Conservation (phyloP, 768 basidiomycete species). For the Trichaptum fuscoviolaceum region DNA sequence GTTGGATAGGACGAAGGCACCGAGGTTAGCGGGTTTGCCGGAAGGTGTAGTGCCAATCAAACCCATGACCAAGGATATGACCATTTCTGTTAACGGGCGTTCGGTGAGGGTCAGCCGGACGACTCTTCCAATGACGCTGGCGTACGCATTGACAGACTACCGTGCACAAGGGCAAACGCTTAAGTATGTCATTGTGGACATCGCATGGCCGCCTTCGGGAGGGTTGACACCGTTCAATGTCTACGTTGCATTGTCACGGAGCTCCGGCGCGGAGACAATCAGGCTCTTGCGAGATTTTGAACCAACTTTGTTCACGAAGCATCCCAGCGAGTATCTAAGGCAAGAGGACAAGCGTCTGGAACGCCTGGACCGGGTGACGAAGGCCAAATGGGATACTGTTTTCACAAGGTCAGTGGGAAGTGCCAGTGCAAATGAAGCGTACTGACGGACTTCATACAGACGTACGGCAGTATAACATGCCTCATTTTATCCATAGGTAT, state of each 20-base stretch:
- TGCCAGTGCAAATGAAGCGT: not conserved
- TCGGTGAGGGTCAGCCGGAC: constrained; percentile 13
- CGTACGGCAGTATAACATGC: too few relatives aligned
- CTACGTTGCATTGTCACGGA: constrained; percentile 32
- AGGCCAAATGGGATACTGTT: not conserved
- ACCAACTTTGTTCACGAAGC: constrained; percentile 18
- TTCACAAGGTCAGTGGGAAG: not conserved
- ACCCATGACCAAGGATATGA: constrained; percentile 11
- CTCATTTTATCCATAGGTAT: too few relatives aligned
- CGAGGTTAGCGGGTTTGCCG: constrained; percentile 22
- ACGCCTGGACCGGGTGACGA: constrained; percentile 5
- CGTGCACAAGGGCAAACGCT: constrained; percentile 36
- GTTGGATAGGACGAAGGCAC: constrained; percentile 16
- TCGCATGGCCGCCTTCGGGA: constrained; percentile 24
- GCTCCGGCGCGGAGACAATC: constrained; percentile 23
- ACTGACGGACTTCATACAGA: not conserved
- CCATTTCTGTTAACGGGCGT: constrained; percentile 7
- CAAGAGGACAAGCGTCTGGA: constrained; percentile 19
- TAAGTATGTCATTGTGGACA: constrained; percentile 29
- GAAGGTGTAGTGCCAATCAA: constrained; percentile 20
- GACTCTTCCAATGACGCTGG: constrained; percentile 28
- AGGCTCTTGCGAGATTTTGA: constrained; percentile 29
- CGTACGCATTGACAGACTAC: constrained; percentile 38
- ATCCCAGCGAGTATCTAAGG: constrained; percentile 15
- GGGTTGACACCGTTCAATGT: constrained; percentile 25